Evolutionary conservation across 2,329 filamentous ascomycete genomes (phyloP).

Genomic region (Penicillium italicum): DNA sequence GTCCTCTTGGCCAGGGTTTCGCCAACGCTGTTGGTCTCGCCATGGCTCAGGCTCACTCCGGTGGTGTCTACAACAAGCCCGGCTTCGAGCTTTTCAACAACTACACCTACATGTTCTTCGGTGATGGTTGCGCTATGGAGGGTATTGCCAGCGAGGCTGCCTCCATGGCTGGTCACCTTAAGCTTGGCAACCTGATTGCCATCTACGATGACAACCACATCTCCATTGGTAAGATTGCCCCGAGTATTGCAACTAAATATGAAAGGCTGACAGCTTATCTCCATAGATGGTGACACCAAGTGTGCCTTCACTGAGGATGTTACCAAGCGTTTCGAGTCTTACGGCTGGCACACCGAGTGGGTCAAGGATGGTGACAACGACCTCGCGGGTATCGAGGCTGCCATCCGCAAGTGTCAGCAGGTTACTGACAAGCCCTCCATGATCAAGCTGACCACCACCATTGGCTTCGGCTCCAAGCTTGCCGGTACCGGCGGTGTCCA

Average conservation of each 20-base stretch:
- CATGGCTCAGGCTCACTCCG: constrained; percentile 90
- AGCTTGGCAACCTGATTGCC: constrained; percentile 95
- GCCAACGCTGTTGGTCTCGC: constrained; percentile 96
- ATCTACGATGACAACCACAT: constrained; percentile 99
- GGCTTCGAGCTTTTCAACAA: constrained; percentile 89
- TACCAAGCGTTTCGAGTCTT: constrained; percentile 87
- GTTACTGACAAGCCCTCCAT: constrained; percentile 95
- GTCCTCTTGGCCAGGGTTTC: constrained; percentile 95
- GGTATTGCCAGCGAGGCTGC: constrained; percentile 91
- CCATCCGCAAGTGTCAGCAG: constrained; percentile 77
- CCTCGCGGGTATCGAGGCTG: constrained; percentile 80
- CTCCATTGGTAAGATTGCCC: constrained; percentile 59
- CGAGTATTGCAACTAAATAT: not conserved
- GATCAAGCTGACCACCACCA: constrained; percentile 96
- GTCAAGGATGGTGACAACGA: constrained; percentile 88
- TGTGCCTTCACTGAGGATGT: constrained; percentile 97
- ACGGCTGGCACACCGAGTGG: constrained; percentile 87
- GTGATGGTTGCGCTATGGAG: constrained; percentile 98
- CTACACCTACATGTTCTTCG: constrained; percentile 95
- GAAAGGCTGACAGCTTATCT: constrained; percentile 7
- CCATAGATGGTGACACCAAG: constrained; percentile 84
- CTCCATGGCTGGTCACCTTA: constrained; percentile 89
- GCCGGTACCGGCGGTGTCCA: constrained; percentile 94
- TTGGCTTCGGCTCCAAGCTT: constrained; percentile 90
- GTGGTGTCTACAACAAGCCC: constrained; percentile 92